A percentile compares a stretch with the other conserved stretches of the same genome.
These are phyloP conservation scores for Daldinia eschscholtzii DNA, from an alignment of 2,329 filamentous ascomycete species.

Conservation along the genomic window DNA sequence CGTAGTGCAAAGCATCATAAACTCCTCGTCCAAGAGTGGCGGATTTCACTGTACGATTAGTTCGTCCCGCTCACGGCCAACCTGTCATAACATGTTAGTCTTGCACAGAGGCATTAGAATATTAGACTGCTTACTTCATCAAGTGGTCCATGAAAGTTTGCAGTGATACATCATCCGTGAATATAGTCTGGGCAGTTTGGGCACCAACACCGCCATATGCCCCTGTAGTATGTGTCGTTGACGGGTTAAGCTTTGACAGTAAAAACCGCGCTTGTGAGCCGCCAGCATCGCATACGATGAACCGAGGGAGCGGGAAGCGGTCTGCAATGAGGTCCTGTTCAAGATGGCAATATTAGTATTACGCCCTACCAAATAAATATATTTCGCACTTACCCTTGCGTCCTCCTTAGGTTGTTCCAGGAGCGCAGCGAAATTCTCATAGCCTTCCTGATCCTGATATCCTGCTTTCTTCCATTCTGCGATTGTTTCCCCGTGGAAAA, in stretches of 20 bases:
- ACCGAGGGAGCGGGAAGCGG: constrained; percentile 96
- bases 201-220: constrained; percentile 88
- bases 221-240: constrained; percentile 93
- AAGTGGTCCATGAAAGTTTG: constrained; percentile 99
- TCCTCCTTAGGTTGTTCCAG: constrained; percentile 97
- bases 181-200: constrained; percentile 95
- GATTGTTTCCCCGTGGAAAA: constrained; percentile 98
- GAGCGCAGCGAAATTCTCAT: constrained; percentile 92
- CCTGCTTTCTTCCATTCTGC: constrained; percentile 98
- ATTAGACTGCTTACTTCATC: constrained; percentile 82
- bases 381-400: constrained; percentile 77
- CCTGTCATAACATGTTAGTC: constrained; percentile 51
- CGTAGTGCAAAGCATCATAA: constrained; percentile 7
- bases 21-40: constrained; percentile 2
- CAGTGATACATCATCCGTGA: constrained; percentile 97
- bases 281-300: constrained; percentile 98
- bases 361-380: constrained; percentile 16
- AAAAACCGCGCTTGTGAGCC: constrained; percentile 98
- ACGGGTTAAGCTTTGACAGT: constrained; percentile 96
- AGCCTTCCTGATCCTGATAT: constrained; percentile 97
- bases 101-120: neutral
- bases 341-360: constrained; percentile 42
- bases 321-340: constrained; percentile 92
- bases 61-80: constrained; percentile 75
- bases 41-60: constrained; percentile 52